These are phyloP conservation scores for Cantharellus anzutake DNA, from an alignment of 768 basidiomycete genomes.

Conservation along the genomic window DNA sequence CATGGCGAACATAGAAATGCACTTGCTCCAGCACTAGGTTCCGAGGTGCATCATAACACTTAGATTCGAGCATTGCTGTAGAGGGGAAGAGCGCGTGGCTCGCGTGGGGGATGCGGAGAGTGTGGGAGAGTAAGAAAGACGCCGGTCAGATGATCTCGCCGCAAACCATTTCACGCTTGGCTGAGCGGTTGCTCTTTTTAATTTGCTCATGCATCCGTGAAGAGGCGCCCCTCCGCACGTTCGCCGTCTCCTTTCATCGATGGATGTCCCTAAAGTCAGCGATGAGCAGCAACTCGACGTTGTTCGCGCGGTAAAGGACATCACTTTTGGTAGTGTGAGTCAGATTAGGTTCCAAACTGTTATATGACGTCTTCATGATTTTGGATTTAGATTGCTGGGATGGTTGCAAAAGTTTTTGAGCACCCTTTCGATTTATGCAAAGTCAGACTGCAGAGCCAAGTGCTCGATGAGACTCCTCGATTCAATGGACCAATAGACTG, in stretches of 20 bases:
- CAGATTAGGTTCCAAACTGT: slow-evolving; percentile 2
- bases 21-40: slow-evolving; percentile 45
- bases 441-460: slow-evolving; percentile 83
- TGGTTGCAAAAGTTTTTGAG: slow-evolving; percentile 75
- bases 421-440: slow-evolving; percentile 94
- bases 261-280: neutral
- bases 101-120: too few species aligned
- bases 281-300: neutral
- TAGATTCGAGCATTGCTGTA: slow-evolving; percentile 27
- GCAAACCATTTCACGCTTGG: too few species aligned
- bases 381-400: slow-evolving; percentile 50
- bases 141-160: too few species aligned
- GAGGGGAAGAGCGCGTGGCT: too few species aligned
- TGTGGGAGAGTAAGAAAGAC: too few species aligned
- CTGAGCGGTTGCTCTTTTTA: too few species aligned
- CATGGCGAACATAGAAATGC: slow-evolving; percentile 57
- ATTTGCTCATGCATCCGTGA: too few species aligned
- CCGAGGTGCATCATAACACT: slow-evolving; percentile 41
- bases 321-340: slow-evolving; percentile 40
- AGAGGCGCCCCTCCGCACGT: too few species aligned
- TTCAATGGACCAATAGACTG: slow-evolving; percentile 85
- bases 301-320: slow-evolving; percentile 23
- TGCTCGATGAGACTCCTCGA: slow-evolving; percentile 45
- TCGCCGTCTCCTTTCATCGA: neutral
- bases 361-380: neutral